Percentiles rank a stretch among this genome's conserved stretches.
Conservation (phyloP, 2,329 filamentous ascomycete species). For the Plenodomus tracheiphilus region DNA sequence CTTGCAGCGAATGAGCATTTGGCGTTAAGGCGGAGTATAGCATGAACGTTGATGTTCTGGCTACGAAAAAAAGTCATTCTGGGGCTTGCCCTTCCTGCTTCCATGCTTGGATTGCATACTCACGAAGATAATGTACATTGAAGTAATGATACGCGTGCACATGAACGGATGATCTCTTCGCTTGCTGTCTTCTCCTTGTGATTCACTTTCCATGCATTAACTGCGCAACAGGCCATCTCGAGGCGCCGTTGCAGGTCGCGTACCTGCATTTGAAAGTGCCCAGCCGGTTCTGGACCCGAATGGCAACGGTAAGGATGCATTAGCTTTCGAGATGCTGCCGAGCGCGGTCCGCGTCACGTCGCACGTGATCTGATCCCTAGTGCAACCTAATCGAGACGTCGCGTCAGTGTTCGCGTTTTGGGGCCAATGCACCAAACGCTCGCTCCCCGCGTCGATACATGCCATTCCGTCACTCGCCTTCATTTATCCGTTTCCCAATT, state of each 20-base stretch:
- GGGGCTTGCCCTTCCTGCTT: too few relatives aligned
- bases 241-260: too few relatives aligned
- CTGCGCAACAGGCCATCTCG: too few relatives aligned
- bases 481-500: not conserved
- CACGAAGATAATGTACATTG: too few relatives aligned
- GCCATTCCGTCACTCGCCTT: not conserved
- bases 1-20: slow-evolving; percentile 3
- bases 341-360: too few relatives aligned
- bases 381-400: slow-evolving; percentile 12
- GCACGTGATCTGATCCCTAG: slow-evolving; percentile 12
- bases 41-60: not conserved
- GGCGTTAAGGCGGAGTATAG: not conserved
- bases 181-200: too few relatives aligned
- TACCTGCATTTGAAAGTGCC: not conserved
- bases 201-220: too few relatives aligned
- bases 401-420: slow-evolving; percentile 18
- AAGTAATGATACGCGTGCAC: too few relatives aligned
- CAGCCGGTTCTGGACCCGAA: not conserved
- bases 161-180: too few relatives aligned
- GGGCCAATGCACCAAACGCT: slow-evolving; percentile 14
- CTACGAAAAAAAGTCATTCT: too few relatives aligned
- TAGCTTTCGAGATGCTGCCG: not conserved
- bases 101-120: too few relatives aligned
- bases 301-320: not conserved
- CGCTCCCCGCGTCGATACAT: slow-evolving; percentile 8